These are phyloP conservation scores for Hippophae rhamnoides DNA, from an alignment of 306 rosid species.

Conservation along the genomic window DNA sequence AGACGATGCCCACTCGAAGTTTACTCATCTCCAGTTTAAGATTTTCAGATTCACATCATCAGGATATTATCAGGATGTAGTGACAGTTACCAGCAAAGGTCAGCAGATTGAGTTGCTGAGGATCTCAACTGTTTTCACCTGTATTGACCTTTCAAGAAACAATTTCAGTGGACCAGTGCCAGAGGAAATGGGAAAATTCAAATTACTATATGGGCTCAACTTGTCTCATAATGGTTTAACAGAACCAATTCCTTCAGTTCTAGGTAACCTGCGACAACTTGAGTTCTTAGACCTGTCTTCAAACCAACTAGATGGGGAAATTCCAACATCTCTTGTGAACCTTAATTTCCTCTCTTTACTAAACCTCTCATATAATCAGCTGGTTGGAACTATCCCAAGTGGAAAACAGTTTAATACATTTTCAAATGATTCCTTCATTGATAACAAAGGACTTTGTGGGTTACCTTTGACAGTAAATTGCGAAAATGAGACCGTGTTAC, in stretches of 20 bases:
- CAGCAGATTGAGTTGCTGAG: constrained; percentile 13
- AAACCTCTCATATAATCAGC: constrained; percentile 20
- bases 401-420: constrained; percentile 20
- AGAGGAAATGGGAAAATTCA: constrained; percentile 7
- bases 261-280: constrained; percentile 13
- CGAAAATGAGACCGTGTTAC: rapidly evolving
- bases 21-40: constrained; percentile 12
- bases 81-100: constrained; percentile 25
- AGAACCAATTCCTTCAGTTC: constrained; percentile 14
- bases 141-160: constrained; percentile 28
- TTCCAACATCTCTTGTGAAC: constrained; percentile 4
- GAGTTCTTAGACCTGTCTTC: constrained; percentile 38
- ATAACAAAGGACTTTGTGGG: constrained; percentile 29
- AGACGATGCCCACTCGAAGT: neutral
- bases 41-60: neutral
- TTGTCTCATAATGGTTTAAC: constrained; percentile 24
- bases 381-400: constrained; percentile 1
- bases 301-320: constrained; percentile 14
- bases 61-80: constrained; percentile 19
- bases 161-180: constrained; percentile 20
- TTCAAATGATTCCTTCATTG: neutral
- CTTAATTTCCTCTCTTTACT: constrained; percentile 23
- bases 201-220: constrained; percentile 23
- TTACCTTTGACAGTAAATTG: neutral
- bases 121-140: constrained; percentile 24